Percentiles rank a stretch among this genome's conserved stretches.
Conservation (phyloP, 805 yeast genomes). For the Wickerhamomyces xylosicus region DNA sequence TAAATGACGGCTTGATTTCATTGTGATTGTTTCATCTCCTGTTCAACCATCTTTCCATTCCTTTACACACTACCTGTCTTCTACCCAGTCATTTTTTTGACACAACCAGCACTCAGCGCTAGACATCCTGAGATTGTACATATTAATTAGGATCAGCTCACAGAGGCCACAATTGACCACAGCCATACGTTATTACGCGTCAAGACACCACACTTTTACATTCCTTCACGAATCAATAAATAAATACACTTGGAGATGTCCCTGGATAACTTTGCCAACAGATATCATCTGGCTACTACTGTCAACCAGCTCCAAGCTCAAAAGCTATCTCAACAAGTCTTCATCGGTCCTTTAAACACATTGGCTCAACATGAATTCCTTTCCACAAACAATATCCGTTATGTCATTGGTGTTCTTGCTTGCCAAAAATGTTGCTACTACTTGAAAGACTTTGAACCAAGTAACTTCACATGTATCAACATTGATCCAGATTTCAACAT, state of each 20-base stretch:
- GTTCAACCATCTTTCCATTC: too few species aligned
- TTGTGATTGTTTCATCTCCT: too few species aligned
- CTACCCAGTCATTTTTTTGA: too few species aligned
- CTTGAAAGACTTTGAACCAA: slow-evolving; percentile 18
- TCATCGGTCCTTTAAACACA: slow-evolving; percentile 36
- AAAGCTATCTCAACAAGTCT: slow-evolving; percentile 27
- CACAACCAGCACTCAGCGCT: too few species aligned
- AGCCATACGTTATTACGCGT: background rate
- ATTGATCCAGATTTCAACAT: slow-evolving; percentile 25
- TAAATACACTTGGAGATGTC: background rate
- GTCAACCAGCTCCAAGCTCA: slow-evolving; percentile 28
- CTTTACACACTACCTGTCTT: too few species aligned
- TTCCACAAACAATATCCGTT: slow-evolving; percentile 26
- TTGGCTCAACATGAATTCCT: slow-evolving; percentile 29
- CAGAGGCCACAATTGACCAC: too few species aligned
- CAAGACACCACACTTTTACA: background rate
- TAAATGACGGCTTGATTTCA: too few species aligned
- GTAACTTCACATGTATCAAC: slow-evolving; percentile 20
- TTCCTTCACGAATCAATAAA: background rate
- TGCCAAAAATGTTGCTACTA: slow-evolving; percentile 22
- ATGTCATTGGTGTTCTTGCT: slow-evolving; percentile 26
- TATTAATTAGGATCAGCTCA: background rate
- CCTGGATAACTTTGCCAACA: slow-evolving; percentile 14
- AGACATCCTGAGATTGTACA: background rate
- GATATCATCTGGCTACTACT: slow-evolving; percentile 16